These are phyloP conservation scores for Spathaspora arborariae DNA, from an alignment of 805 yeast species.

Conservation along the genomic window DNA sequence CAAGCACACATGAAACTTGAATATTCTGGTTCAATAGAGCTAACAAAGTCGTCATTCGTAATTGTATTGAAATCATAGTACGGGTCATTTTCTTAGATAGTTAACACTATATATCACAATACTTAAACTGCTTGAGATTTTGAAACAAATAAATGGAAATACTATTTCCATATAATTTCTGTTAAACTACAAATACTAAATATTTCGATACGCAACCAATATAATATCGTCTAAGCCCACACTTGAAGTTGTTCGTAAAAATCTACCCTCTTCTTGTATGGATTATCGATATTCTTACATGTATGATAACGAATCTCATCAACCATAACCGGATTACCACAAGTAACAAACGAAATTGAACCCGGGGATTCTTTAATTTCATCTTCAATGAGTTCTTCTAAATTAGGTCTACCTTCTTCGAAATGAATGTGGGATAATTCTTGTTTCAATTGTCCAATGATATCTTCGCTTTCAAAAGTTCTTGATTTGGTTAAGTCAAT, in stretches of 20 bases:
- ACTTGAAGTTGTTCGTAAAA: conserved; percentile 72
- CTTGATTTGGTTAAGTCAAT: neutral
- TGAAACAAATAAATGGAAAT: too few species aligned
- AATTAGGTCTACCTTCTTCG: conserved; percentile 44
- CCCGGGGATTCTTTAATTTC: conserved; percentile 35
- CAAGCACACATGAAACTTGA: too few species aligned
- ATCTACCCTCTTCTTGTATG: conserved; percentile 51
- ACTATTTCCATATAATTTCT: too few species aligned
- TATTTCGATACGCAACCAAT: too few species aligned
- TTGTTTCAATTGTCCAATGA: conserved; percentile 4
- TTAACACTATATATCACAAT: too few species aligned
- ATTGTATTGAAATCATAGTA: too few species aligned
- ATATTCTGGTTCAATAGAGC: too few species aligned
- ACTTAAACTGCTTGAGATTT: too few species aligned
- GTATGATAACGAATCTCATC: conserved; percentile 52
- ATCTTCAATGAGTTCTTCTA: neutral
- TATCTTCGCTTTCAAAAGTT: neutral
- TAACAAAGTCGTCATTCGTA: too few species aligned
- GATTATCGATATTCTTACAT: conserved; percentile 33
- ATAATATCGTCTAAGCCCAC: conserved; percentile 55
- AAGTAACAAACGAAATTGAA: conserved; percentile 49
- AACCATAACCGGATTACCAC: conserved; percentile 62
- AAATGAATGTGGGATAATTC: conserved; percentile 34
- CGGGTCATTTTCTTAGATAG: too few species aligned
- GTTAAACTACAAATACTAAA: too few species aligned